Percentiles rank a stretch among this genome's conserved stretches.
Conservation (phyloP, 1,284 basidiomycete genomes). For the Cutaneotrichosporon sp. region DNA sequence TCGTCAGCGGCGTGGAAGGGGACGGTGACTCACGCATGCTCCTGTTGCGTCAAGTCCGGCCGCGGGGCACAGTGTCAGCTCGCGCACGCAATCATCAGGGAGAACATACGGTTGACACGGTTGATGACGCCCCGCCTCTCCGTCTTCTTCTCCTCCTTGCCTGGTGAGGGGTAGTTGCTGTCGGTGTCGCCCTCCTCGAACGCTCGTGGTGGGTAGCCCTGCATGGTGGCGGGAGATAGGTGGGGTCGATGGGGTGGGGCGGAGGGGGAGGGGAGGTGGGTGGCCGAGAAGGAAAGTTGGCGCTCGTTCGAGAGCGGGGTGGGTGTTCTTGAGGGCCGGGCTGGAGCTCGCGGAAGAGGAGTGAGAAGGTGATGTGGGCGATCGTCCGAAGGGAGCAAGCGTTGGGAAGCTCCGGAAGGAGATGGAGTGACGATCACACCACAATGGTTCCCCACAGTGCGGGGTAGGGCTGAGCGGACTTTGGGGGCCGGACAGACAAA, state of each 20-base stretch:
- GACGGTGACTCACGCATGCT: slow-evolving; percentile 39
- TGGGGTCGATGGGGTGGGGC: background rate
- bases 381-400: background rate
- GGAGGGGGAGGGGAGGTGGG: background rate
- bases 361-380: background rate
- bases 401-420: background rate
- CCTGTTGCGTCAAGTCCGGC: slow-evolving; percentile 28
- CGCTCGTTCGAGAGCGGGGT: background rate
- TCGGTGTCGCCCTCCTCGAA: background rate
- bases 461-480: background rate
- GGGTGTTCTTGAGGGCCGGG: background rate
- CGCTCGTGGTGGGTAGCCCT: slow-evolving; percentile 14
- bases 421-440: background rate
- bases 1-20: slow-evolving; percentile 1
- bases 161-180: slow-evolving; percentile 1
- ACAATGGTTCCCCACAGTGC: background rate
- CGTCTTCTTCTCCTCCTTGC: slow-evolving; percentile 21
- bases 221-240: background rate
- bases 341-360: background rate
- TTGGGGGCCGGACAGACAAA: background rate
- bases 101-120: slow-evolving; percentile 50
- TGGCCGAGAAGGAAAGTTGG: background rate
- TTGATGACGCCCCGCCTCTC: slow-evolving; percentile 47
- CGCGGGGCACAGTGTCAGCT: background rate
- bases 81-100: background rate